phyloP scores from a whole-genome alignment of 441 rosid species.

The Gossypium armourianum region DNA sequence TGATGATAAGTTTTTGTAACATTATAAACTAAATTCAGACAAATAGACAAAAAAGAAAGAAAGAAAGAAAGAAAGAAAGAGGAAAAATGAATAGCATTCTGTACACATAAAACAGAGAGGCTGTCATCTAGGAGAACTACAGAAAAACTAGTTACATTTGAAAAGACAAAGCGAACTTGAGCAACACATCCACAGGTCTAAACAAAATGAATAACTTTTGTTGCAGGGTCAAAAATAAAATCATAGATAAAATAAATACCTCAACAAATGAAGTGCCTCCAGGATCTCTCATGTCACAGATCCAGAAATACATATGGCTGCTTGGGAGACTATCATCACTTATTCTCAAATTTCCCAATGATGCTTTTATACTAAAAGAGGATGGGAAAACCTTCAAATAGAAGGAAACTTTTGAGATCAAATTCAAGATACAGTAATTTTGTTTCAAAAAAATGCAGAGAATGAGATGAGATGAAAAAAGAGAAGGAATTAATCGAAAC shows the following conservation, averaged over 20 bases:
- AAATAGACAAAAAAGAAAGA: neutral
- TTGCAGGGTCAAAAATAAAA: neutral
- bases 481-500: neutral
- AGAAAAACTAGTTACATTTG: neutral
- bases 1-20: neutral
- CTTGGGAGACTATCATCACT: slow-evolving; percentile 89
- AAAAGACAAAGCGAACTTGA: neutral
- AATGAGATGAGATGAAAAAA: slow-evolving; percentile 2
- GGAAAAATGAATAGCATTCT: neutral
- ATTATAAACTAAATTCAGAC: neutral
- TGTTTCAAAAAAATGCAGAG: neutral
- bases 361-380: slow-evolving; percentile 81
- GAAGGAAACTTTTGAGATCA: slow-evolving; percentile 14
- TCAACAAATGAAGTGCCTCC: slow-evolving; percentile 97
- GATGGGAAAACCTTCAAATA: slow-evolving; percentile 72
- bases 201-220: slow-evolving; percentile 5
- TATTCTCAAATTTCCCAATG: slow-evolving; percentile 82
- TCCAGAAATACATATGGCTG: slow-evolving; percentile 80
- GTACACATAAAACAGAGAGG: neutral
- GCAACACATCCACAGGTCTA: slow-evolving; percentile 5
- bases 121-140: neutral
- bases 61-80: neutral
- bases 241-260: slow-evolving; percentile 33
- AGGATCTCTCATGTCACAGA: slow-evolving; percentile 96
- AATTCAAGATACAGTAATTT: neutral